Evolutionary conservation across 495 filamentous ascomycete genomes (phyloP).

Genomic region (Xylaria telfairii): DNA sequence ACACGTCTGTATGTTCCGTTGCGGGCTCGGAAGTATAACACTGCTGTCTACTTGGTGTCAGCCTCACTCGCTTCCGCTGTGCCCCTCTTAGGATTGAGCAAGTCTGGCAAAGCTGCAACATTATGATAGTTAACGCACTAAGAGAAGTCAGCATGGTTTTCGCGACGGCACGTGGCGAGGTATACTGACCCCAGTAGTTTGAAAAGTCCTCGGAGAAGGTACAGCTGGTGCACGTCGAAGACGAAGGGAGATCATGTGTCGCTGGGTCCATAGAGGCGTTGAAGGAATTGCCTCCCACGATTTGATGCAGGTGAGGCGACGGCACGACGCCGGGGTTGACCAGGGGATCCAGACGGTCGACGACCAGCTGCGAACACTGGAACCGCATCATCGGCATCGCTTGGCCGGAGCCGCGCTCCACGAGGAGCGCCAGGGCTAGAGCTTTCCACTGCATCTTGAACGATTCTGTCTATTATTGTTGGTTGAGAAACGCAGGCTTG

Average conservation of each 20-base stretch:
- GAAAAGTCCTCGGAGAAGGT: constrained; percentile 46
- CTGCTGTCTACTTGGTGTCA: constrained; percentile 30
- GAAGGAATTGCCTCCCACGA: constrained; percentile 49
- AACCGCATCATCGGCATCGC: constrained; percentile 44
- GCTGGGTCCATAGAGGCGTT: constrained; percentile 42
- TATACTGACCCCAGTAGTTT: constrained; percentile 45
- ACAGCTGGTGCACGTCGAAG: constrained; percentile 44
- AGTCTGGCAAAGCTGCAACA: background rate
- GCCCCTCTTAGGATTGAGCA: background rate
- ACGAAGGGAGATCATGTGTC: constrained; percentile 34
- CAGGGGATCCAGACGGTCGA: constrained; percentile 71
- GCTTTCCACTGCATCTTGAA: constrained; percentile 47
- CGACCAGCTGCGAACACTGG: constrained; percentile 48
- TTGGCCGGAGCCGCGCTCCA: constrained; percentile 40
- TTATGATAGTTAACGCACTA: background rate
- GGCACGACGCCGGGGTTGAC: constrained; percentile 60
- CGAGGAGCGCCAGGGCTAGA: constrained; percentile 43
- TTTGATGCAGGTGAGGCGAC: constrained; percentile 49
- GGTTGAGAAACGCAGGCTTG: constrained; percentile 29
- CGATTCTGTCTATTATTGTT: constrained; percentile 27
- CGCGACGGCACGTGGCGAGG: background rate
- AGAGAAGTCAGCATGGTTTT: background rate
- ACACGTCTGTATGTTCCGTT: constrained; percentile 52
- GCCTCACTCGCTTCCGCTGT: background rate
- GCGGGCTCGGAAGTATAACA: constrained; percentile 48